phyloP scores from a whole-genome alignment of 805 yeast genomes.

The Suhomyces prunicola region DNA sequence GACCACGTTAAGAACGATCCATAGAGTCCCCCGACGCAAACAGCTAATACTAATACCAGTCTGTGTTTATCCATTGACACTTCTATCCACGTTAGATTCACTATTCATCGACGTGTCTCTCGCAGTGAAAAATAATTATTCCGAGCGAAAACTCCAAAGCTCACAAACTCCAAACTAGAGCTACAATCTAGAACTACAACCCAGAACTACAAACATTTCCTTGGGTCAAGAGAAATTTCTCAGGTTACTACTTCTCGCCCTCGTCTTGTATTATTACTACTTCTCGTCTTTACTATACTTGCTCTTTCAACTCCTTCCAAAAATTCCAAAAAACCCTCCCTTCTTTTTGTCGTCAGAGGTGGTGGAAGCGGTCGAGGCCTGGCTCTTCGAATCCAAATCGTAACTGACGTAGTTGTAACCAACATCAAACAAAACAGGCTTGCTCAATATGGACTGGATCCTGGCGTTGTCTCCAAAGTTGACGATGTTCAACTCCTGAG shows the following conservation, averaged over 20 bases:
- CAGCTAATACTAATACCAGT: conserved; percentile 23
- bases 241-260: not conserved
- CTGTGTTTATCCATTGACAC: conserved; percentile 16
- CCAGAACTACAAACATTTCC: too few relatives aligned
- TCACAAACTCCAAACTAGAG: too few relatives aligned
- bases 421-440: conserved; percentile 89
- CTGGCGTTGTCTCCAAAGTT: conserved; percentile 19
- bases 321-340: conserved; percentile 69
- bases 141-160: not conserved
- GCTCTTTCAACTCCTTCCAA: conserved; percentile 35
- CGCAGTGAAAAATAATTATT: not conserved
- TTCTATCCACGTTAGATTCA: not conserved
- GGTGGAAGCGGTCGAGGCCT: conserved; percentile 11
- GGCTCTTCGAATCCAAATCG: conserved; percentile 21
- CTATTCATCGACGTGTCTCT: not conserved
- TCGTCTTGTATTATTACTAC: not conserved
- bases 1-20: conserved; percentile 91
- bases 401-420: conserved; percentile 80
- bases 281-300: not conserved
- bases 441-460: conserved; percentile 63
- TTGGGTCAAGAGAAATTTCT: too few relatives aligned
- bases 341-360: conserved; percentile 38
- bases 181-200: too few relatives aligned
- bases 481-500: conserved; percentile 23
- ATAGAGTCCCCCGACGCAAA: conserved; percentile 65